Evolutionary conservation across 208 protist genomes (phyloP).

Genomic region (Wallacemonas collosoma): DNA sequence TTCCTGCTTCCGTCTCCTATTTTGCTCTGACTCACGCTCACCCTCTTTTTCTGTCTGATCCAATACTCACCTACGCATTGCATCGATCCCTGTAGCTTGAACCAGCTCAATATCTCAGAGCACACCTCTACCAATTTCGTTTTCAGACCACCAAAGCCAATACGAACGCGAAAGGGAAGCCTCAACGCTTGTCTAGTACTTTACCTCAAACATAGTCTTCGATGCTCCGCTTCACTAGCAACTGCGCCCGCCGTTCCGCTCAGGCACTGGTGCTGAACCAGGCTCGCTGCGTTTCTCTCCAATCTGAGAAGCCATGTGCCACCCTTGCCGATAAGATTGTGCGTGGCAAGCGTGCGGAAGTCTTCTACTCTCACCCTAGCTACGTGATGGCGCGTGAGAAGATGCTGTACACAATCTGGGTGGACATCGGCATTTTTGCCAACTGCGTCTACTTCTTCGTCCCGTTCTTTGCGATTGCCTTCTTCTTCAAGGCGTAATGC

Average conservation of each 20-base stretch:
- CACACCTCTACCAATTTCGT: background rate
- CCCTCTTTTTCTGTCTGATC: too few relatives aligned
- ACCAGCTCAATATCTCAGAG: too few relatives aligned
- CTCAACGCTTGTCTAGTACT: slow-evolving; percentile 25
- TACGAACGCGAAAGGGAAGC: slow-evolving; percentile 16
- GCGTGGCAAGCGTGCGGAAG: slow-evolving; percentile 43
- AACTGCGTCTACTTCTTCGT: slow-evolving; percentile 66
- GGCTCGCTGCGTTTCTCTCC: slow-evolving; percentile 52
- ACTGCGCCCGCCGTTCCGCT: slow-evolving; percentile 18
- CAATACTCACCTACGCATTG: too few relatives aligned
- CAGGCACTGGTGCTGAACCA: slow-evolving; percentile 27
- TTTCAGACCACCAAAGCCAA: background rate
- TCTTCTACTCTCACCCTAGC: slow-evolving; percentile 86
- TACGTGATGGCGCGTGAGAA: slow-evolving; percentile 92
- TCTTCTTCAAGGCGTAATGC: slow-evolving; percentile 86
- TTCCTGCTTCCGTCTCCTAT: too few relatives aligned
- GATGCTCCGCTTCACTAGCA: slow-evolving; percentile 42
- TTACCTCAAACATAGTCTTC: background rate
- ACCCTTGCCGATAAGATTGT: slow-evolving; percentile 89
- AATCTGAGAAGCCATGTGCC: slow-evolving; percentile 86
- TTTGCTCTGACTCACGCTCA: too few relatives aligned
- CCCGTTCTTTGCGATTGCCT: slow-evolving; percentile 81
- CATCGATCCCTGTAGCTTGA: too few relatives aligned
- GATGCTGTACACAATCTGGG: slow-evolving; percentile 89
- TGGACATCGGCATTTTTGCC: slow-evolving; percentile 80